Evolutionary conservation across 164 flowering plant species (phyloP), one percentile per base, ranked within the genome.

Genomic region (Warburgia ugandensis): DNA sequence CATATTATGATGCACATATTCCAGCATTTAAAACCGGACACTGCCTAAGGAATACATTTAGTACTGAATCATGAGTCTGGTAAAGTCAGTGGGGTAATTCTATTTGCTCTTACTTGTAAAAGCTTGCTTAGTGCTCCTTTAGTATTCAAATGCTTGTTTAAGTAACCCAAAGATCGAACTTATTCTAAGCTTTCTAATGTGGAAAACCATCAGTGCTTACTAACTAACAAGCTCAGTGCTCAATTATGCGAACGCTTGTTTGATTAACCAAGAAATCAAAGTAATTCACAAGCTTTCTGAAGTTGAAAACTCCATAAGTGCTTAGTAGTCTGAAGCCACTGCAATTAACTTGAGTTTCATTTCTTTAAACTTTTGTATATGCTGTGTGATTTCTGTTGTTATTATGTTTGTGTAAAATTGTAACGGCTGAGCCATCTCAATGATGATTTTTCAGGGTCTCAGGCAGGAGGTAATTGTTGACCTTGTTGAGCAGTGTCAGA

Each of bases 391-490:
- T 25, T 43, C 1, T 6, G 23, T 16, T 25, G 1, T 25, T 11
- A 16, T 14, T 7, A 25, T 11, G 2, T 13, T 16, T 7, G 21
- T 33, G 6, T 20, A 33, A 12, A 2, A 12, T 33, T 50, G 4
- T 14, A 50, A 21, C 29, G 33, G 30, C 29, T 51, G 42, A 50
- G 38, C 22, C 32, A 25, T 51, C 23, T 28, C 17, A 26, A 6
- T 38, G 22, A 29, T 47, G 28, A 28, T 61, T 59, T 59, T 63
- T 39, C 80, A 92, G 99, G 99, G 80, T 27, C 75, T 88, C 33
- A 71, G 68, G 62, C 94, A 92, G 71, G 99, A 92, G 63, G 97
- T 88, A 22, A 73, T 92, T 48, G 77, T 86, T 54, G 99, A 92
- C 61, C 74, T 92, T 74, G 97, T 92, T 61, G 87, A 84, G 19